Evolutionary conservation across 257 asterid species (phyloP).

Genomic region (Parsonsia alboflavescens): DNA sequence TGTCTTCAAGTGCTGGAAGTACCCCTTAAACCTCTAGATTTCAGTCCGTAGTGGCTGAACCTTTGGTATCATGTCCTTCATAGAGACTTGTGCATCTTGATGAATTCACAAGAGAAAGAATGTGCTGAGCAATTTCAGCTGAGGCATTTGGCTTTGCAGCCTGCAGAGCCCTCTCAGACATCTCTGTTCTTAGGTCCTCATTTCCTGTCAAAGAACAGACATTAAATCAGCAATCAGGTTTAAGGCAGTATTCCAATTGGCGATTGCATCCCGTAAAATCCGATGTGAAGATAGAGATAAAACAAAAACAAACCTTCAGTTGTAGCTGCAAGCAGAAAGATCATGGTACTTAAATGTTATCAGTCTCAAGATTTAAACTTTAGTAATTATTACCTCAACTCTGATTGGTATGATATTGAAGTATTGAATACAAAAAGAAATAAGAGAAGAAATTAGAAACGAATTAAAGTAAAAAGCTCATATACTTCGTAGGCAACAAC

Average conservation of each 20-base stretch:
- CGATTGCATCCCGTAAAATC: not conserved
- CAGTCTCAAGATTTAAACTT: not conserved
- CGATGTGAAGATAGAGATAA: not conserved
- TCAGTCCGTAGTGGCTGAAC: not conserved
- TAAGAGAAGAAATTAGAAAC: not conserved
- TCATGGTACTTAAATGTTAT: not conserved
- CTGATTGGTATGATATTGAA: too few relatives aligned
- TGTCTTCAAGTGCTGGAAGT: not conserved
- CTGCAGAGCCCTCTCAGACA: constrained; percentile 46
- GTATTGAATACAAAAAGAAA: not conserved
- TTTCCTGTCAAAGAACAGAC: constrained; percentile 27
- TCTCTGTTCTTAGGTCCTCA: constrained; percentile 33
- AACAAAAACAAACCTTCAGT: not conserved
- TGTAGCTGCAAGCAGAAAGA: constrained; percentile 2
- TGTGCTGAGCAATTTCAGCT: constrained; percentile 34
- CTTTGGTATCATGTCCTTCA: not conserved
- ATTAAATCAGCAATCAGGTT: not conserved
- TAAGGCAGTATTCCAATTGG: not conserved
- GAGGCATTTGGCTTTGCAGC: constrained; percentile 52
- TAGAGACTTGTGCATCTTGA: constrained; percentile 11
- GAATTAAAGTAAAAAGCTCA: not conserved
- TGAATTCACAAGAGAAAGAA: constrained; percentile 34
- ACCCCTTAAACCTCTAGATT: not conserved
- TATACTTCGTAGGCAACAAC: not conserved
- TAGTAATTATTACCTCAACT: not conserved